Percentiles rank a stretch among this genome's conserved stretches.
phyloP scores from a whole-genome alignment of 75 land plant species.

The Chamaecyparis obtusa region DNA sequence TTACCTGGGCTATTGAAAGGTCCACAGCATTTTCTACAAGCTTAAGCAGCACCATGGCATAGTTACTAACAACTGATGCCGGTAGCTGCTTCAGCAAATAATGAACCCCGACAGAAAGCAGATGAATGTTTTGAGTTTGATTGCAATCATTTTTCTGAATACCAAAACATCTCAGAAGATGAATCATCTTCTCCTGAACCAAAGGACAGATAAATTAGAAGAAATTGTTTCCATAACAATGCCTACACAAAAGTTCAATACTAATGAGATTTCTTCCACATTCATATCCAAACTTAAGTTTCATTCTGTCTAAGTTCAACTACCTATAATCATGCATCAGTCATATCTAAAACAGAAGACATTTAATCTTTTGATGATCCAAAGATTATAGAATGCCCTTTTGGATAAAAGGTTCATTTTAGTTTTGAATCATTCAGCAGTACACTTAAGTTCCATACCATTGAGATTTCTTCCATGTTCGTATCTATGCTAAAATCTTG shows the following conservation, averaged over 20 bases:
- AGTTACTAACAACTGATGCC: conserved; percentile 37
- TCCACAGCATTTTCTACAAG: conserved; percentile 54
- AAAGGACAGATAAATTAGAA: neutral
- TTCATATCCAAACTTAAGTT: neutral
- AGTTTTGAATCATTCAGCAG: too few relatives aligned
- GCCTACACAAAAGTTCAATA: neutral
- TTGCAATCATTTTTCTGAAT: conserved; percentile 29
- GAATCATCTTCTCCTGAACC: conserved; percentile 29
- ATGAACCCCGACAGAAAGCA: conserved; percentile 66
- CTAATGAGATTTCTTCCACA: neutral
- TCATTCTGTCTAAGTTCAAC: neutral
- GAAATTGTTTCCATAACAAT: neutral
- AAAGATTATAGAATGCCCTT: too few relatives aligned
- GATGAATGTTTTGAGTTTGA: conserved; percentile 19
- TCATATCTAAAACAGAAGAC: too few relatives aligned
- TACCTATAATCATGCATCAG: neutral
- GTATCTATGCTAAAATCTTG: neutral
- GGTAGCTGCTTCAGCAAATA: conserved; percentile 74
- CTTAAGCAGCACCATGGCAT: conserved; percentile 47
- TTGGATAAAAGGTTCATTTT: too few relatives aligned
- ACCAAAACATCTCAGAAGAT: conserved; percentile 47
- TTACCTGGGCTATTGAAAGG: conserved; percentile 66
- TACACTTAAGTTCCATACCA: neutral
- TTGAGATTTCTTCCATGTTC: neutral
- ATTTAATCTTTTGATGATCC: too few relatives aligned